A percentile compares a stretch with the other conserved stretches of the same genome.
Evolutionary conservation across 257 asterid genomes (phyloP).

Genomic region (Capsicum baccatum): DNA sequence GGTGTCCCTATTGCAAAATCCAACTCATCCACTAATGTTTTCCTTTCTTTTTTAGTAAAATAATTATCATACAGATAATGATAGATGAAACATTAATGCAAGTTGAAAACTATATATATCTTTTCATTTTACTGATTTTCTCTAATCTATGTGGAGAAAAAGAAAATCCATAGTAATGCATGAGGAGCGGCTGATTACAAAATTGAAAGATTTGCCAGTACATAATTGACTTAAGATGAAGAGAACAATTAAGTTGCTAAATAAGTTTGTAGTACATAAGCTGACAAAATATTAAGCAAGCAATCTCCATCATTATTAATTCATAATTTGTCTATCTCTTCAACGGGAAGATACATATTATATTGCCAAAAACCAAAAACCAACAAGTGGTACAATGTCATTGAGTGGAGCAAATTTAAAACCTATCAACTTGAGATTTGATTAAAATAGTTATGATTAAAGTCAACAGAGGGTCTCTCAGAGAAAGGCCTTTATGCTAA

Average conservation of each 20-base stretch:
- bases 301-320: constrained; percentile 18
- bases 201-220: neutral
- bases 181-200: neutral
- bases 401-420: neutral
- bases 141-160: neutral
- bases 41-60: neutral
- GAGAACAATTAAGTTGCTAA: neutral
- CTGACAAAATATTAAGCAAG: neutral
- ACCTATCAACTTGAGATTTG: neutral
- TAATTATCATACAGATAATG: neutral
- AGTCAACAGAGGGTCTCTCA: neutral
- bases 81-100: neutral
- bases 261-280: neutral
- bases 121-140: neutral
- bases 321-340: neutral
- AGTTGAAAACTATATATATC: neutral
- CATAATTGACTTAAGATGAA: neutral
- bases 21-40: neutral
- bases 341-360: neutral
- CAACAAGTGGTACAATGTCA: neutral
- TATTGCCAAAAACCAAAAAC: neutral
- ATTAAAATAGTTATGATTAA: neutral
- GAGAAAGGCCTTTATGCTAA: neutral
- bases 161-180: neutral
- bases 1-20: neutral